phyloP scores from a whole-genome alignment of 768 basidiomycete genomes.

The Suillus placidus region DNA sequence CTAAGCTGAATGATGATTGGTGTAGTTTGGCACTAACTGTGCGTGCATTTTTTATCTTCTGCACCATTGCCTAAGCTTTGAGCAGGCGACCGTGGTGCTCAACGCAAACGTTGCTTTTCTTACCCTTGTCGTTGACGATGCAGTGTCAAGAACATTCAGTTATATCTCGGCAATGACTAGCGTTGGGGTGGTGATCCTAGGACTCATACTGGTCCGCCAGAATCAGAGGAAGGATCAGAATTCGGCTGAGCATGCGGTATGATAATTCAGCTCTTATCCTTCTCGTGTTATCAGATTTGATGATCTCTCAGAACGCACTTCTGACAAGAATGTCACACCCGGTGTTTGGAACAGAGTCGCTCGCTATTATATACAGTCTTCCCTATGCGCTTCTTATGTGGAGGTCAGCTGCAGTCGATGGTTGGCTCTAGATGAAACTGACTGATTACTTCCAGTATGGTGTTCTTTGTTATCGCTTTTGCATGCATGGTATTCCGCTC shows the following conservation, averaged over 20 bases:
- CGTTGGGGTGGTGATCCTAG: constrained; percentile 38
- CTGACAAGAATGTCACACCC: constrained; percentile 17
- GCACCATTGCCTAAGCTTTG: not conserved
- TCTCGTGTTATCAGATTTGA: not conserved
- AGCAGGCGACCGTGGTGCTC: constrained; percentile 50
- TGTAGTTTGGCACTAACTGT: constrained; percentile 51
- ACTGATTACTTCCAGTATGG: not conserved
- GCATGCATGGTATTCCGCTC: not conserved
- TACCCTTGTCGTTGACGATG: constrained; percentile 35
- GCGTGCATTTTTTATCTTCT: constrained; percentile 18
- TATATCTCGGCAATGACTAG: constrained; percentile 41
- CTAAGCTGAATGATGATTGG: constrained; percentile 48
- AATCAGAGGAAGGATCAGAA: constrained; percentile 32
- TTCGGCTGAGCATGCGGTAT: constrained; percentile 33
- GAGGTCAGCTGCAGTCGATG: constrained; percentile 22
- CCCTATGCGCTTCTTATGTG: constrained; percentile 36
- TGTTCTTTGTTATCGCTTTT: not conserved
- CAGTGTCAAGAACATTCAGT: constrained; percentile 35
- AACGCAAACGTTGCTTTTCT: constrained; percentile 56
- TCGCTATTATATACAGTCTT: constrained; percentile 35
- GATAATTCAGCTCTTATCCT: constrained; percentile 12
- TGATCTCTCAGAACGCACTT: constrained; percentile 18
- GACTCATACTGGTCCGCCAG: constrained; percentile 40
- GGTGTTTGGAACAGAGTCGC: constrained; percentile 24
- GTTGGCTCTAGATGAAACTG: not conserved